Evolutionary conservation across 2,329 filamentous ascomycete genomes (phyloP).

Genomic region (Rhynchosporium graminicola): DNA sequence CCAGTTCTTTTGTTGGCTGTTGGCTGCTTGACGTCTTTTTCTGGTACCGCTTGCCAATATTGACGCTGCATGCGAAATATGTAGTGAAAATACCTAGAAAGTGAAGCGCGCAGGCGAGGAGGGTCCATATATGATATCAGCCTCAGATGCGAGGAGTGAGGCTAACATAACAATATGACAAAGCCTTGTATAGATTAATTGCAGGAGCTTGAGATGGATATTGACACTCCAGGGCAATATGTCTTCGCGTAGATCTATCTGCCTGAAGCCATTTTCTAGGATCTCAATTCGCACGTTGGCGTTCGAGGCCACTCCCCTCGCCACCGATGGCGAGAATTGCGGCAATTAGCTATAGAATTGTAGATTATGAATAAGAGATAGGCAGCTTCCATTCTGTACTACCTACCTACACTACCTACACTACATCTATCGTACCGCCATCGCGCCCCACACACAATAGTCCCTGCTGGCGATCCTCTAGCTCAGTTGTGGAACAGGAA

Average conservation of each 20-base stretch:
- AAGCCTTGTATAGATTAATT: neutral
- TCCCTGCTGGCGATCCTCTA: conserved; percentile 19
- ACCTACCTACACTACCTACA: too few species aligned
- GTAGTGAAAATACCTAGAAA: neutral
- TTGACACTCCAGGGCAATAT: neutral
- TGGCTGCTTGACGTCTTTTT: conserved; percentile 1
- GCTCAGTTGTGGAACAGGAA: neutral
- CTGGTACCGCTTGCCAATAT: conserved; percentile 14
- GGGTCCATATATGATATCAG: neutral
- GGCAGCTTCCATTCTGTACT: too few species aligned
- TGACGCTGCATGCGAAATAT: neutral
- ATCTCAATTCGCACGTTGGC: conserved; percentile 2
- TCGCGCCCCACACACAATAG: neutral
- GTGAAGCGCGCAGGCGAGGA: neutral
- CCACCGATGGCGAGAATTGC: conserved; percentile 1
- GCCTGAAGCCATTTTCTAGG: neutral
- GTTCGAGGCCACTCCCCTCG: conserved; percentile 1
- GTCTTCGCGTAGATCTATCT: neutral
- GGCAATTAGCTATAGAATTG: neutral
- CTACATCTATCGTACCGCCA: neutral
- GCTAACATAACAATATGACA: neutral
- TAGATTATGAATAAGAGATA: too few species aligned
- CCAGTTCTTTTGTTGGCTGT: neutral
- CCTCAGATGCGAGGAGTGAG: neutral
- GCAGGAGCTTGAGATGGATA: neutral